These are phyloP conservation scores for Yamadazyma buinensis DNA, from an alignment of 1,139 yeast genomes.

Conservation along the genomic window DNA sequence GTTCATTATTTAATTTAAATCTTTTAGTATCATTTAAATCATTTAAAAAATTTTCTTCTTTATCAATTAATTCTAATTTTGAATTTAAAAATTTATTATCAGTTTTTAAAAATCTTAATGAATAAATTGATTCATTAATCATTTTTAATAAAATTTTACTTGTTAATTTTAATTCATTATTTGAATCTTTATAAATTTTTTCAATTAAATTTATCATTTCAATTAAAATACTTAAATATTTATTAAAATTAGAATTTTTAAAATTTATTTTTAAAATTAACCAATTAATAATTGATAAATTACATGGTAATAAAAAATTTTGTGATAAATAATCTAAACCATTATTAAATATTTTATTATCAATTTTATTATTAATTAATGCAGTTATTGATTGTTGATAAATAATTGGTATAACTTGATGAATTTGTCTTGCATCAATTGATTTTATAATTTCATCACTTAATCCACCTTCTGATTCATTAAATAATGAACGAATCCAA, in stretches of 20 bases:
- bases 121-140: conserved; percentile 5
- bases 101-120: conserved; percentile 1
- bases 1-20: neutral
- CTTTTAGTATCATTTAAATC: neutral
- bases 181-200: conserved; percentile 13
- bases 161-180: conserved; percentile 14
- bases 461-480: conserved; percentile 69
- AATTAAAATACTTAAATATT: conserved; percentile 10
- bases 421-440: conserved; percentile 64
- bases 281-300: conserved; percentile 36
- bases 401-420: conserved; percentile 66
- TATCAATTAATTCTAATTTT: conserved; percentile 2
- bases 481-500: conserved; percentile 82
- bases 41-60: neutral
- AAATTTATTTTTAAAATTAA: conserved; percentile 14
- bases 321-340: conserved; percentile 47
- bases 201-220: conserved; percentile 20
- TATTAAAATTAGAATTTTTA: conserved; percentile 10
- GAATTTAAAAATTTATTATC: conserved; percentile 1
- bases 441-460: conserved; percentile 76
- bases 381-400: conserved; percentile 73
- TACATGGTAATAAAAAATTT: conserved; percentile 38
- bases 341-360: conserved; percentile 28
- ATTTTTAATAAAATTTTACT: conserved; percentile 9
- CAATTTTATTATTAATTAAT: conserved; percentile 48